Evolutionary conservation across 306 rosid genomes (phyloP).

Genomic region (Calophaca sinica): DNA sequence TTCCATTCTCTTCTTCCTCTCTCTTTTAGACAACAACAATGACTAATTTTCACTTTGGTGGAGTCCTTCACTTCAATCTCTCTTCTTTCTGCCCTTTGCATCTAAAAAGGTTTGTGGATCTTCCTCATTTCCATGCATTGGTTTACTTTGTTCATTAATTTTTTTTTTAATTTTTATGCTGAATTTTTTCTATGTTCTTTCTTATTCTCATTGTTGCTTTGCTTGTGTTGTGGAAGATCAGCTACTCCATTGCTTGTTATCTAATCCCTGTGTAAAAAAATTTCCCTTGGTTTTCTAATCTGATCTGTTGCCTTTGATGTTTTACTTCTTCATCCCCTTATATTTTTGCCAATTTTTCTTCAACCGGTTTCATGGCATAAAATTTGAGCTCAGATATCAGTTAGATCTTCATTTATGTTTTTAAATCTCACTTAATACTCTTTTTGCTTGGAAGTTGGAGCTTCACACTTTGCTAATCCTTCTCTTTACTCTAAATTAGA

Average conservation of each 20-base stretch:
- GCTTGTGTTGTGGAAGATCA: constrained; percentile 37
- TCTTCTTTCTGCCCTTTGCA: constrained; percentile 25
- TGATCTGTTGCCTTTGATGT: constrained; percentile 41
- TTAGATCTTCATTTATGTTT: constrained; percentile 48
- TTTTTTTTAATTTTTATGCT: neutral
- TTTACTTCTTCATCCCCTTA: neutral
- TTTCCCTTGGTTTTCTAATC: constrained; percentile 31
- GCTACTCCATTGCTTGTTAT: constrained; percentile 11
- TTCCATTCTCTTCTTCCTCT: constrained; percentile 47
- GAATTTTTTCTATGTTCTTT: constrained; percentile 6
- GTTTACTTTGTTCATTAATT: neutral
- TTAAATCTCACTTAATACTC: neutral
- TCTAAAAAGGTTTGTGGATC: constrained; percentile 53
- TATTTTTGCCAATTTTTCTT: too few species aligned
- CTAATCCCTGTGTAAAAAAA: neutral
- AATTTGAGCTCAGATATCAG: neutral
- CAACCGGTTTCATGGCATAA: too few species aligned
- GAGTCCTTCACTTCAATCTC: constrained; percentile 43
- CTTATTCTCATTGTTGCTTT: constrained; percentile 25
- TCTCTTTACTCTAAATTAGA: neutral
- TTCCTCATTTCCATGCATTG: constrained; percentile 40
- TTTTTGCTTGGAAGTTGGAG: constrained; percentile 24
- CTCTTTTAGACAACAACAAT: constrained; percentile 7
- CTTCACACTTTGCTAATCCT: neutral
- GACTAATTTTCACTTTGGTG: constrained; percentile 2